A percentile compares a stretch with the other conserved stretches of the same genome.
phyloP scores from a whole-genome alignment of 768 basidiomycete species.

The Russula earlei region DNA sequence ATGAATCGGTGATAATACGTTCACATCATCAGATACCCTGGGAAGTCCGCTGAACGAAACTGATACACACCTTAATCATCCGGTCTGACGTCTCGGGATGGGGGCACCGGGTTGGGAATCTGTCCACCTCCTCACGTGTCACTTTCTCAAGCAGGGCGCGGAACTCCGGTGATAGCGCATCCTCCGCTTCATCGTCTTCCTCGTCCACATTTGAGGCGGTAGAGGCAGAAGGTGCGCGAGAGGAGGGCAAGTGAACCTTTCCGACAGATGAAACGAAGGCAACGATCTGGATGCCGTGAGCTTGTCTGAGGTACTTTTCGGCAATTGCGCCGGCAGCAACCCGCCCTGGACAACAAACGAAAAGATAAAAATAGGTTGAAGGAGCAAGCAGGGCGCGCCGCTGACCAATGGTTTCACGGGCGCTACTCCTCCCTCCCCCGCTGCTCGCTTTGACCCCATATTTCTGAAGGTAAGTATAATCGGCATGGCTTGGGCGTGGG shows the following conservation, averaged over 20 bases:
- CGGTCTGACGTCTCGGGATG: conserved; percentile 78
- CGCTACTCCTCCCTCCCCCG: conserved; percentile 90
- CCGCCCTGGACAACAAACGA: conserved; percentile 46
- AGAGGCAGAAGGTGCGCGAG: conserved; percentile 34
- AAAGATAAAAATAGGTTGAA: not conserved
- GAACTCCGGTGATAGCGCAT: conserved; percentile 79
- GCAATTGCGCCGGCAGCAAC: conserved; percentile 98
- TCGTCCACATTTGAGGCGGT: conserved; percentile 36
- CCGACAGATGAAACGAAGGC: conserved; percentile 97
- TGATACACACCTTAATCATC: conserved; percentile 67
- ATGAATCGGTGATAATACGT: not conserved
- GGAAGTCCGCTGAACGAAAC: not conserved
- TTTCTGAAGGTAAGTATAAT: conserved; percentile 96
- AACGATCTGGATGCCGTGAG: conserved; percentile 87
- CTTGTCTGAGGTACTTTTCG: conserved; percentile 84
- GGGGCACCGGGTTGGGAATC: conserved; percentile 80
- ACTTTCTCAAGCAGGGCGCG: conserved; percentile 66
- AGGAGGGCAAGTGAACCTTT: conserved; percentile 71
- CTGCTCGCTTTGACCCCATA: conserved; percentile 97
- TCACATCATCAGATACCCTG: not conserved
- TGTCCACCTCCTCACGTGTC: conserved; percentile 83
- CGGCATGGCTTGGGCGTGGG: conserved; percentile 95
- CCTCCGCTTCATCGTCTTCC: conserved; percentile 54
- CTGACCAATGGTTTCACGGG: conserved; percentile 91
- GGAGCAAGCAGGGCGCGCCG: not conserved